phyloP scores from a whole-genome alignment of 164 flowering plant genomes.

The Cinnamomum chago region DNA sequence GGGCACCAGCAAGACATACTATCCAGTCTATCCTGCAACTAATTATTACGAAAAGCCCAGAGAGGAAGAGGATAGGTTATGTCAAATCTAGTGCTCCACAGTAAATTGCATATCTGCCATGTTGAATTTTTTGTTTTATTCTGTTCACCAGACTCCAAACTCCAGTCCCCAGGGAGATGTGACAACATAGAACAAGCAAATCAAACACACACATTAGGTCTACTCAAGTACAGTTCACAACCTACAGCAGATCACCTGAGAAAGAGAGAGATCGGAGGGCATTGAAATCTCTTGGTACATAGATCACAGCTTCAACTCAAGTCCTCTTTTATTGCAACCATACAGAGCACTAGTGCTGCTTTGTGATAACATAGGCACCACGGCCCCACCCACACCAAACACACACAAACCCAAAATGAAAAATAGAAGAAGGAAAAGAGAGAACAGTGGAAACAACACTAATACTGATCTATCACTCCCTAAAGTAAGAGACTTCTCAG shows the following conservation, averaged over 20 bases:
- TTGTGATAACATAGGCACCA: not conserved
- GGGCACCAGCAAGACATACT: constrained; percentile 35
- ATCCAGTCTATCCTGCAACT: constrained; percentile 28
- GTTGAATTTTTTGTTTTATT: constrained; percentile 10
- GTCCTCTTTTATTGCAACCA: constrained; percentile 2
- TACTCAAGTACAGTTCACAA: too few relatives aligned
- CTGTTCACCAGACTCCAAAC: too few relatives aligned
- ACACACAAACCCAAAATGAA: too few relatives aligned
- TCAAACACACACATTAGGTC: too few relatives aligned
- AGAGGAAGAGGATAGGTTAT: constrained; percentile 3
- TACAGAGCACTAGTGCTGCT: constrained; percentile 5
- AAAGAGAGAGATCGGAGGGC: too few relatives aligned
- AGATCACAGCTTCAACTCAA: not conserved
- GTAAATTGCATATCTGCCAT: not conserved
- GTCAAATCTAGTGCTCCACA: constrained; percentile 12
- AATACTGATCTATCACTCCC: not conserved
- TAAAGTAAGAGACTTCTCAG: not conserved
- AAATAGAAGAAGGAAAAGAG: too few relatives aligned
- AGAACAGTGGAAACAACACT: too few relatives aligned
- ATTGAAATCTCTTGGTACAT: too few relatives aligned
- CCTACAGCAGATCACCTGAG: too few relatives aligned
- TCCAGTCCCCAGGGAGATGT: too few relatives aligned
- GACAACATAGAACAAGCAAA: too few relatives aligned
- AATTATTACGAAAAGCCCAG: constrained; percentile 28
- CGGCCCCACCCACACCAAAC: too few relatives aligned